These are phyloP conservation scores for Cladosporium austrohemisphaericum DNA, from an alignment of 2,329 filamentous ascomycete species.

Conservation along the genomic window DNA sequence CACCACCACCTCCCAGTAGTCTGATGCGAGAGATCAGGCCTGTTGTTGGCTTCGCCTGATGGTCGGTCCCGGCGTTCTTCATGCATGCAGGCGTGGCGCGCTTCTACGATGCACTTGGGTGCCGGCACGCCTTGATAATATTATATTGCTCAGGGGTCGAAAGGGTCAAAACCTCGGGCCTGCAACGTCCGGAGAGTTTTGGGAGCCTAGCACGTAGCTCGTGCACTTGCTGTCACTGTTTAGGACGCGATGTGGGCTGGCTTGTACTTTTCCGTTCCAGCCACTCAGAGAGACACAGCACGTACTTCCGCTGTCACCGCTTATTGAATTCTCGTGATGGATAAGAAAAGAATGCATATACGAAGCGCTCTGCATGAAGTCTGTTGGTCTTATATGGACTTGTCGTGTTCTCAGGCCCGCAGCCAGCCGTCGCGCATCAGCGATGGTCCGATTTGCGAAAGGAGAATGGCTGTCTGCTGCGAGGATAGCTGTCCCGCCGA, in stretches of 20 bases:
- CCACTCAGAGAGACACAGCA: no score
- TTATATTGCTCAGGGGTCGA: no score
- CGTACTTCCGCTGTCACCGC: background rate
- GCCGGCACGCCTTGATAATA: slow-evolving; percentile 1
- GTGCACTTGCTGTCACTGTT: no score
- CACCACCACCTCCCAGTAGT: no score
- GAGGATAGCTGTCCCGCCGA: no score
- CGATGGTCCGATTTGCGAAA: no score
- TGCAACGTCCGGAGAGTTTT: no score
- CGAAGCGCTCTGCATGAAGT: background rate
- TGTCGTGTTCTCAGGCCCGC: background rate
- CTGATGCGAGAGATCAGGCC: slow-evolving; percentile 8
- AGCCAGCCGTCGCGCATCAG: background rate
- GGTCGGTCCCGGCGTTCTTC: background rate
- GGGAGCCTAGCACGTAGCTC: no score
- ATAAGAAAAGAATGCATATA: slow-evolving; percentile 3
- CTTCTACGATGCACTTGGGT: background rate
- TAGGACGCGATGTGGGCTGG: no score
- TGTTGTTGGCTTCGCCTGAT: background rate
- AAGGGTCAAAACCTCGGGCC: no score
- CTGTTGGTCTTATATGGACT: background rate
- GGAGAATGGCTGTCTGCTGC: no score
- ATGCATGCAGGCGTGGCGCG: background rate
- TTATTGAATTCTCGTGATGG: background rate
- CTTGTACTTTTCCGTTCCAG: no score